These are phyloP conservation scores for Auricularia auricula-judae DNA, from an alignment of 768 basidiomycete genomes.

Conservation along the genomic window DNA sequence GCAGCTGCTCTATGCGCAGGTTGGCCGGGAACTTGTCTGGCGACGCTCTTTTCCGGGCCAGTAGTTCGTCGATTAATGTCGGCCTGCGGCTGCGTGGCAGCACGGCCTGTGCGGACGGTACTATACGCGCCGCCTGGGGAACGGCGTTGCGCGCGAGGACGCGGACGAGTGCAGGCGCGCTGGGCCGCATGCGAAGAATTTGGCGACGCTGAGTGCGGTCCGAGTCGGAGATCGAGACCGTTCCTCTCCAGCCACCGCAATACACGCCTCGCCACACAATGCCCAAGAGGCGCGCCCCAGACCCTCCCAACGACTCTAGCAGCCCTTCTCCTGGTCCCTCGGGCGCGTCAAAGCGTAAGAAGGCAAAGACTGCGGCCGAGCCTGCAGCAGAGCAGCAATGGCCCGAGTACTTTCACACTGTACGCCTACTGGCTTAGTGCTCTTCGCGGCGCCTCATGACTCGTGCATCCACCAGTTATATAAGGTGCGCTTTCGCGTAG, in stretches of 20 bases:
- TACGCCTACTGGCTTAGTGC: constrained; percentile 13
- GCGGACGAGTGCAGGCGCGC: constrained; percentile 23
- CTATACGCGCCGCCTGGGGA: constrained; percentile 6
- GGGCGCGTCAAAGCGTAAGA: constrained; percentile 9
- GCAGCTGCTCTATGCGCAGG: constrained; percentile 37
- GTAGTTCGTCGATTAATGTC: constrained; percentile 31
- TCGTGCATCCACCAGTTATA: not conserved
- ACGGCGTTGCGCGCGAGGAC: constrained; percentile 27
- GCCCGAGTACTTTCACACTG: constrained; percentile 55
- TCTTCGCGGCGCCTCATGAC: not conserved
- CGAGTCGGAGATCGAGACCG: not conserved
- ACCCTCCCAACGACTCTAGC: not conserved
- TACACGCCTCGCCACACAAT: not conserved
- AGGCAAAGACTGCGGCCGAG: constrained; percentile 12
- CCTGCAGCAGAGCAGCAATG: constrained; percentile 23
- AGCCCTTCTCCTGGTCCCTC: not conserved
- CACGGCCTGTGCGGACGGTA: not conserved
- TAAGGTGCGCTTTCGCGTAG: not conserved
- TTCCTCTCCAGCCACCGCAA: not conserved
- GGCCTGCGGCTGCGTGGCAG: constrained; percentile 7
- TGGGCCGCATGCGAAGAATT: constrained; percentile 19
- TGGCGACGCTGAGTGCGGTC: not conserved
- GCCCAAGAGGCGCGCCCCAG: not conserved
- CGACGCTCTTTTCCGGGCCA: constrained; percentile 26
- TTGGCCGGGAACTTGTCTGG: constrained; percentile 36